Conservation (phyloP, 1,139 yeast species). For the Taiozyma sp. region DNA sequence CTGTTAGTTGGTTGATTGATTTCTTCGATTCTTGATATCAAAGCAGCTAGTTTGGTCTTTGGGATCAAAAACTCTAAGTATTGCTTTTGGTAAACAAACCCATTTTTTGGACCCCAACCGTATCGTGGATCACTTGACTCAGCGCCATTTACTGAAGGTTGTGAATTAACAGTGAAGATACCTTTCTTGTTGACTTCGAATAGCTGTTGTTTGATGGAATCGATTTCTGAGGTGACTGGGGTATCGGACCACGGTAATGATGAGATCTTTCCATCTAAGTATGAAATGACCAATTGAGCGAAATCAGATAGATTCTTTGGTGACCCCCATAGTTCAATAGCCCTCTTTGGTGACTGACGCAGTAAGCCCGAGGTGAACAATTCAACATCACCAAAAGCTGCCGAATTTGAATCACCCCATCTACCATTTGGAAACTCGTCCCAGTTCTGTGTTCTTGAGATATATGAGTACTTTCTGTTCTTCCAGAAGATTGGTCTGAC, state of each 20-base stretch:
- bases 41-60: slow-evolving; percentile 39
- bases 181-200: slow-evolving; percentile 60
- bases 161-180: slow-evolving; percentile 83
- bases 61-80: slow-evolving; percentile 82
- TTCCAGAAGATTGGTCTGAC: slow-evolving; percentile 97
- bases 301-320: slow-evolving; percentile 61
- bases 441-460: slow-evolving; percentile 89
- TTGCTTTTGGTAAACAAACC: slow-evolving; percentile 90
- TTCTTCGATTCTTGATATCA: slow-evolving; percentile 36
- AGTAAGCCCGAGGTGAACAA: slow-evolving; percentile 71
- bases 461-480: slow-evolving; percentile 85
- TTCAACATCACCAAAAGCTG: slow-evolving; percentile 87
- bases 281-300: slow-evolving; percentile 53
- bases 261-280: slow-evolving; percentile 62
- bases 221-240: slow-evolving; percentile 74
- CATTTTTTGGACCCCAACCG: slow-evolving; percentile 97
- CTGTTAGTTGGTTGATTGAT: slow-evolving; percentile 23
- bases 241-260: slow-evolving; percentile 97
- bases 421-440: slow-evolving; percentile 94
- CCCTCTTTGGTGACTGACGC: slow-evolving; percentile 73
- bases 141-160: slow-evolving; percentile 86
- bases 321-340: slow-evolving; percentile 81
- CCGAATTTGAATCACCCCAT: slow-evolving; percentile 93
- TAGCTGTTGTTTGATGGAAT: slow-evolving; percentile 53
- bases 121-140: slow-evolving; percentile 62